A percentile compares a stretch with the other conserved stretches of the same genome.
Conservation (phyloP, 805 yeast species). For the Blastobotrys mokoenaii region DNA sequence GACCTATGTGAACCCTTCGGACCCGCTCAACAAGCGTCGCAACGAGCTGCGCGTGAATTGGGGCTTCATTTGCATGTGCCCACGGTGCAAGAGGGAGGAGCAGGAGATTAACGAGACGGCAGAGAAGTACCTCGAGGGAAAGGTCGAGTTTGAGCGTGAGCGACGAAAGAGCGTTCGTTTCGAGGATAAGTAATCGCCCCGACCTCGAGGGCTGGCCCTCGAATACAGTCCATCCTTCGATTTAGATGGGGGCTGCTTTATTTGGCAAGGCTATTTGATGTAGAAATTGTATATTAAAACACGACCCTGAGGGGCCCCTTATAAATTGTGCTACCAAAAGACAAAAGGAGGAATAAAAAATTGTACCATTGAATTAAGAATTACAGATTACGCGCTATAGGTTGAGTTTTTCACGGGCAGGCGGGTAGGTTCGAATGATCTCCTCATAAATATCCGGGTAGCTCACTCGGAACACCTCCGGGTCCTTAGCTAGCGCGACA, state of each 20-base stretch:
- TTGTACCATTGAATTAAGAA: too few relatives aligned
- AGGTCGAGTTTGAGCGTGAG: slow-evolving; percentile 2
- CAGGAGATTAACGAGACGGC: slow-evolving; percentile 23
- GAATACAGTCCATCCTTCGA: too few relatives aligned
- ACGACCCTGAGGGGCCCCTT: too few relatives aligned
- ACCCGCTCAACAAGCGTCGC: slow-evolving; percentile 54
- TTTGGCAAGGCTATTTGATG: too few relatives aligned
- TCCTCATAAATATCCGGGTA: slow-evolving; percentile 63
- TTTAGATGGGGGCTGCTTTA: too few relatives aligned
- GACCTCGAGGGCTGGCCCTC: too few relatives aligned
- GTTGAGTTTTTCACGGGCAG: slow-evolving; percentile 48
- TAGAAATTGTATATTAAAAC: too few relatives aligned
- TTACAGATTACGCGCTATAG: slow-evolving; percentile 1
- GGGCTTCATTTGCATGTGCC: slow-evolving; percentile 70
- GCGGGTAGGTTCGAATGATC: slow-evolving; percentile 58
- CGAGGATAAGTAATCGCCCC: too few relatives aligned
- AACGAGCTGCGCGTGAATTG: slow-evolving; percentile 61
- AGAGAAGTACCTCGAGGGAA: slow-evolving; percentile 7
- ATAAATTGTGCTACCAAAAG: too few relatives aligned
- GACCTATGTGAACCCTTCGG: slow-evolving; percentile 61
- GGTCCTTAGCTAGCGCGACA: slow-evolving; percentile 76
- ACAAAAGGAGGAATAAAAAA: too few relatives aligned
- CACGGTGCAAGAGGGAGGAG: slow-evolving; percentile 55
- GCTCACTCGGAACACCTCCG: slow-evolving; percentile 67
- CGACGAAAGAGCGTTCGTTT: slow-evolving; percentile 19